These are phyloP conservation scores for Discostella stelligera DNA, from an alignment of 352 stramenopile species.

Conservation along the genomic window DNA sequence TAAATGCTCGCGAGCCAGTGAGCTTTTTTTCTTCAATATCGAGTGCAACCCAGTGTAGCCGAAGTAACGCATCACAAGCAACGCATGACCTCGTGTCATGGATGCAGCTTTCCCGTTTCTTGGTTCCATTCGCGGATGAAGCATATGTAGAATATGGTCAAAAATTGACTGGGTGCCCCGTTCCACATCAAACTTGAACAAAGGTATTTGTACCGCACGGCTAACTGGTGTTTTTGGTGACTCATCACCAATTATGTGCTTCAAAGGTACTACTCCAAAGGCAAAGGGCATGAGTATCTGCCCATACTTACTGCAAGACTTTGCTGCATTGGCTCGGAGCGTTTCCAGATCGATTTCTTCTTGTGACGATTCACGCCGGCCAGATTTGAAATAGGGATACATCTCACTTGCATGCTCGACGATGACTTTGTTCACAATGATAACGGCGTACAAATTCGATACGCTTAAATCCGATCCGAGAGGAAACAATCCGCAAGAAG, in stretches of 20 bases:
- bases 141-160: constrained; percentile 82
- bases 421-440: constrained; percentile 80
- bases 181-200: constrained; percentile 74
- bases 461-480: constrained; percentile 75
- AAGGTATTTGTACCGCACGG: constrained; percentile 77
- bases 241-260: constrained; percentile 79
- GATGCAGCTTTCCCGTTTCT: constrained; percentile 53
- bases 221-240: constrained; percentile 66
- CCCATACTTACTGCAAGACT: constrained; percentile 55
- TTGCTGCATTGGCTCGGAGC: constrained; percentile 62
- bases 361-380: constrained; percentile 24
- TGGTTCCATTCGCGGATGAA: constrained; percentile 64
- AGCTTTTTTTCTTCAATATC: constrained; percentile 75
- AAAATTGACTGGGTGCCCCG: constrained; percentile 71
- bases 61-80: constrained; percentile 84
- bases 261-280: constrained; percentile 80
- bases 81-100: constrained; percentile 75
- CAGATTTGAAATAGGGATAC: constrained; percentile 69
- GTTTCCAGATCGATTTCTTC: constrained; percentile 55
- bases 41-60: constrained; percentile 82
- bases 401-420: constrained; percentile 55
- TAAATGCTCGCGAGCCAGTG: constrained; percentile 67
- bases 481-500: constrained; percentile 80
- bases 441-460: constrained; percentile 78
- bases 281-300: constrained; percentile 78